Evolutionary conservation across 306 rosid genomes (phyloP).

Genomic region (Vigna reflexopilosa): DNA sequence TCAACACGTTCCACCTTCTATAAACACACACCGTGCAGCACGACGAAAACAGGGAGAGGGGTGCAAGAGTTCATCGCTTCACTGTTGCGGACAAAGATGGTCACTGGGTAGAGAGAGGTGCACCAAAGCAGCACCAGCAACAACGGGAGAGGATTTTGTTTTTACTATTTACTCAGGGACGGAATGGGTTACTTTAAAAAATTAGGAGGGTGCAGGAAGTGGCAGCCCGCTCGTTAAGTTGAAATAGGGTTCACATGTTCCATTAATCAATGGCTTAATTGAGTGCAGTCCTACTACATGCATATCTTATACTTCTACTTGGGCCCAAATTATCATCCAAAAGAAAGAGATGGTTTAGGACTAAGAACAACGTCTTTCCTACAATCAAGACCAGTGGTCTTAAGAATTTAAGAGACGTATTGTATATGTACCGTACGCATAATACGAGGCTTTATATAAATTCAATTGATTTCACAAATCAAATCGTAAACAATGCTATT

Average conservation of each 20-base stretch:
- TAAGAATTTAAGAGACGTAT: neutral
- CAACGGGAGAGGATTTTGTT: too few species aligned
- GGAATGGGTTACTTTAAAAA: too few species aligned
- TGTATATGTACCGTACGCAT: neutral
- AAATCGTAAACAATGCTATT: constrained; percentile 49
- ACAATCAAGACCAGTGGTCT: constrained; percentile 1
- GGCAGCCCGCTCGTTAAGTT: too few species aligned
- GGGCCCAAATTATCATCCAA: neutral
- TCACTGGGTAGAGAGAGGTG: too few species aligned
- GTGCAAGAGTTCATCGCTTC: too few species aligned
- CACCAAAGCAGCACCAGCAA: too few species aligned
- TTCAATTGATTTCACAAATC: constrained; percentile 42
- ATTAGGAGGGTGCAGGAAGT: too few species aligned
- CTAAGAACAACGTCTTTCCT: neutral
- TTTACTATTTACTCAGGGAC: too few species aligned
- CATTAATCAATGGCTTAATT: neutral
- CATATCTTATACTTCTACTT: neutral
- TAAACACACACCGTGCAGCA: too few species aligned
- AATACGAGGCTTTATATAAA: constrained; percentile 18
- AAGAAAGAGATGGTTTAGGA: neutral
- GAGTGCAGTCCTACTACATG: neutral
- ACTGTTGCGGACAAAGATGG: too few species aligned
- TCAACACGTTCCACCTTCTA: too few species aligned
- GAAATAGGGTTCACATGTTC: neutral
- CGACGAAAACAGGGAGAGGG: too few species aligned